Evolutionary conservation across 805 yeast species (phyloP).

Genomic region (Ogataea ramenticola): DNA sequence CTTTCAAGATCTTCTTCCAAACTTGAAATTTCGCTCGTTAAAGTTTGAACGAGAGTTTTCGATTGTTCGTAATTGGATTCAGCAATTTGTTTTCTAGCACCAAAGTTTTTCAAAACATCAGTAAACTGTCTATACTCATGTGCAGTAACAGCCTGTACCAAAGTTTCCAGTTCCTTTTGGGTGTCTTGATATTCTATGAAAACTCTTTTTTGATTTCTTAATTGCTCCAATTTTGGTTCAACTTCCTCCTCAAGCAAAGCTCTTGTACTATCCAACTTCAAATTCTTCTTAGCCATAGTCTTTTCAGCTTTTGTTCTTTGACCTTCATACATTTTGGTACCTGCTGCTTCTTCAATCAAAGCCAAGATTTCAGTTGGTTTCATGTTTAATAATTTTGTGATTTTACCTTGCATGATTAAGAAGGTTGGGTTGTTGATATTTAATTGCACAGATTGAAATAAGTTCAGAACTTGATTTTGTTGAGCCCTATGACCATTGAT

Average conservation of each 20-base stretch:
- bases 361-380: slow-evolving; percentile 85
- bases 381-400: slow-evolving; percentile 96
- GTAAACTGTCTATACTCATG: slow-evolving; percentile 52
- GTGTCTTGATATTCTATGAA: slow-evolving; percentile 83
- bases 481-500: slow-evolving; percentile 96
- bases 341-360: slow-evolving; percentile 96
- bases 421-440: slow-evolving; percentile 97
- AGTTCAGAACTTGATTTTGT: slow-evolving; percentile 81
- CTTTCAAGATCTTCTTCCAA: slow-evolving; percentile 55
- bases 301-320: slow-evolving; percentile 86
- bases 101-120: slow-evolving; percentile 34
- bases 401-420: slow-evolving; percentile 97
- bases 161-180: slow-evolving; percentile 71
- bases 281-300: slow-evolving; percentile 86
- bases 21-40: slow-evolving; percentile 47
- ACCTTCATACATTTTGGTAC: slow-evolving; percentile 92
- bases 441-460: slow-evolving; percentile 91
- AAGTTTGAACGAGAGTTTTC: slow-evolving; percentile 35
- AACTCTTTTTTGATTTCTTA: slow-evolving; percentile 73
- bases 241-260: slow-evolving; percentile 75
- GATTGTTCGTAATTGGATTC: slow-evolving; percentile 34
- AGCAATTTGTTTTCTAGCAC: slow-evolving; percentile 34
- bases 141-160: slow-evolving; percentile 68
- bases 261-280: slow-evolving; percentile 72
- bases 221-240: slow-evolving; percentile 80